Evolutionary conservation across 495 filamentous ascomycete genomes (phyloP), one percentile per base, ranked within the genome.

Genomic region (Aspergillus panamensis): DNA sequence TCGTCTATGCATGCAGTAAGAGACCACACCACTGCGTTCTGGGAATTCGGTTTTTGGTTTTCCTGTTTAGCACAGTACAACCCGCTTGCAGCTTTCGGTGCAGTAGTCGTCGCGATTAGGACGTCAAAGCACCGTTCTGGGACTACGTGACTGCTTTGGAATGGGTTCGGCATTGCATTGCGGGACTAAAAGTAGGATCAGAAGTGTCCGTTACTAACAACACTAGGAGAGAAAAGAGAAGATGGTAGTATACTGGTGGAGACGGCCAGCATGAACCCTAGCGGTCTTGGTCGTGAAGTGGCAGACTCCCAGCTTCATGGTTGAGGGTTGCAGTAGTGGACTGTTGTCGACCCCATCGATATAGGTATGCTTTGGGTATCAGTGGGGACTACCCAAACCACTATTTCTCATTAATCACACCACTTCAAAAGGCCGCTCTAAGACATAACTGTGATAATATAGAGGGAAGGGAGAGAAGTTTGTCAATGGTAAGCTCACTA

Each of bases 101-200:
- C 35, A 44, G 19, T 44, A 42, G 30, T 25, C 20, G 19, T 17
- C 32, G 17, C n/a, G 9, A 17, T 31, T 43, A 29, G 19, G 13
- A 16, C 19, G 40, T 32, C 51, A 31, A 54, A 17, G 39, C 39
- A 39, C 45, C 51, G 21, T 30, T 32, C 39, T 21, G 17, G 40
- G 39, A 19, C 44, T 54, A 54, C 51, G 51, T 54, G 25, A 31
- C 25, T 20, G 32, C 21, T 5, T n/a, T 32, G 37, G 37, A 54
- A 10, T 33, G 51, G 51, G 30, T 21, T 54, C 21, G 14, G 20
- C 2, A 45, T 21, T 19, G 31, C n/a, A 20, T 10, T 40, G 4
- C 32, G 25, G 25, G 25, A 6, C 8, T 42, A 8, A 25, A 25
- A 13, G 33, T 53, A 12, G 19, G 19, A 20, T 53, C 32, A 33